Conservation (phyloP, 305 asterid genomes). For the Fraxinus greggii region DNA sequence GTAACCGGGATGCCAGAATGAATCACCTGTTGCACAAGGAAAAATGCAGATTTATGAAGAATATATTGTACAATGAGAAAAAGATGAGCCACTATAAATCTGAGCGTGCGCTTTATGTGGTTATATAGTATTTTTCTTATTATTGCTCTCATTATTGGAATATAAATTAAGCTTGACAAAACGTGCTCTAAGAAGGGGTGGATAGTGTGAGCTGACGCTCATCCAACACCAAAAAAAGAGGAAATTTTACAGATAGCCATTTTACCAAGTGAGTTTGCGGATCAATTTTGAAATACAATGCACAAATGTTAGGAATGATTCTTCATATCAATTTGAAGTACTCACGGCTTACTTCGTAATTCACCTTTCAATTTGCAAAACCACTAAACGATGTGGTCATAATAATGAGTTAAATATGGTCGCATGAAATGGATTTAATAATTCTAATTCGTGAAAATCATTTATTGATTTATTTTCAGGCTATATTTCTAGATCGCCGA, state of each 20-base stretch:
- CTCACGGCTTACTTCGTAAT: background rate
- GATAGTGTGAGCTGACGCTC: background rate
- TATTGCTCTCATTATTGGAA: background rate
- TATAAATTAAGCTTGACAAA: background rate
- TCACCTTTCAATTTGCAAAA: background rate
- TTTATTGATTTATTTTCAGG: background rate
- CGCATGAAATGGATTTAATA: background rate
- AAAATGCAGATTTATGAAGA: background rate
- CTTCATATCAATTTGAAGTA: background rate
- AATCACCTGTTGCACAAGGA: slow-evolving; percentile 47
- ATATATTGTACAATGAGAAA: background rate
- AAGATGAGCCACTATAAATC: background rate
- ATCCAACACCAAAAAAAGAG: background rate
- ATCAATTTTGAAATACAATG: background rate
- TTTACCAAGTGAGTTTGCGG: background rate
- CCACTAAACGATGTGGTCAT: background rate
- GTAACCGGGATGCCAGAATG: slow-evolving; percentile 77
- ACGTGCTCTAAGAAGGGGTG: background rate
- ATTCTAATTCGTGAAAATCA: background rate
- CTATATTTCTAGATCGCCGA: background rate
- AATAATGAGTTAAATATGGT: background rate
- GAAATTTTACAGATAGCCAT: background rate
- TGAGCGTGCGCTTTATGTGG: background rate
- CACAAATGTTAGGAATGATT: background rate
- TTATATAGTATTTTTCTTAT: background rate